phyloP scores from a whole-genome alignment of 768 basidiomycete genomes.

The Leucosporidium creatinivorum region DNA sequence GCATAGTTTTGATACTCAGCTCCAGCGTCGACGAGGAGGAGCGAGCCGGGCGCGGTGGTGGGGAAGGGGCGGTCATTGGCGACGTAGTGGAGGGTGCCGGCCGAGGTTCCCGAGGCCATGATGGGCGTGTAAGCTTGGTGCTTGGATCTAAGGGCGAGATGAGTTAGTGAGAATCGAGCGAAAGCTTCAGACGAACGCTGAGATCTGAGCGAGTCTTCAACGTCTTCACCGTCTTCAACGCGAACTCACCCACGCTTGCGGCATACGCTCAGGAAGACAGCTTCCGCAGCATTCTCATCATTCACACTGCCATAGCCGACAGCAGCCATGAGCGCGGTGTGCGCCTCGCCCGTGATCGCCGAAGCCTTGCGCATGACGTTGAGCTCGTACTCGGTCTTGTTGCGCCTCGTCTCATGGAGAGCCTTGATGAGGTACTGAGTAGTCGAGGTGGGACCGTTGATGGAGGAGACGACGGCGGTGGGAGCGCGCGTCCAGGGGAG shows the following conservation, averaged over 20 bases:
- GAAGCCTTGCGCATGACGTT: conserved; percentile 69
- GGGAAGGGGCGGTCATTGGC: conserved; percentile 53
- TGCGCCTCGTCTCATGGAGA: conserved; percentile 70
- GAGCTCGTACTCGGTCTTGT: conserved; percentile 69
- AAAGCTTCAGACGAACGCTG: background rate
- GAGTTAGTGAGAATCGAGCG: background rate
- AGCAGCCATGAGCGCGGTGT: conserved; percentile 74
- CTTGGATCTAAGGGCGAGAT: conserved; percentile 51
- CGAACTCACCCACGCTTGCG: conserved; percentile 70
- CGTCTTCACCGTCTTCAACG: no score
- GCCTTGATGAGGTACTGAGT: conserved; percentile 54
- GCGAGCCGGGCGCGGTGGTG: conserved; percentile 9
- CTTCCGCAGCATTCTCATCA: conserved; percentile 89
- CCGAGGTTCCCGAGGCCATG: conserved; percentile 75
- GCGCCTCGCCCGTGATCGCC: conserved; percentile 77
- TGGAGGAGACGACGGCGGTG: conserved; percentile 6
- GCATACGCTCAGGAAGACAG: conserved; percentile 84
- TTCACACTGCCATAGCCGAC: conserved; percentile 67
- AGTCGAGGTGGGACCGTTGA: conserved; percentile 18
- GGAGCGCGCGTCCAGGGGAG: conserved; percentile 27
- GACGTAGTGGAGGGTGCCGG: conserved; percentile 88
- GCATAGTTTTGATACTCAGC: conserved; percentile 76
- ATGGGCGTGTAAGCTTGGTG: conserved; percentile 91
- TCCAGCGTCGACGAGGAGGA: conserved; percentile 61
- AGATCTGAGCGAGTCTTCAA: background rate